Evolutionary conservation across 495 filamentous ascomycete genomes (phyloP).

Genomic region (Penicillium canariense): DNA sequence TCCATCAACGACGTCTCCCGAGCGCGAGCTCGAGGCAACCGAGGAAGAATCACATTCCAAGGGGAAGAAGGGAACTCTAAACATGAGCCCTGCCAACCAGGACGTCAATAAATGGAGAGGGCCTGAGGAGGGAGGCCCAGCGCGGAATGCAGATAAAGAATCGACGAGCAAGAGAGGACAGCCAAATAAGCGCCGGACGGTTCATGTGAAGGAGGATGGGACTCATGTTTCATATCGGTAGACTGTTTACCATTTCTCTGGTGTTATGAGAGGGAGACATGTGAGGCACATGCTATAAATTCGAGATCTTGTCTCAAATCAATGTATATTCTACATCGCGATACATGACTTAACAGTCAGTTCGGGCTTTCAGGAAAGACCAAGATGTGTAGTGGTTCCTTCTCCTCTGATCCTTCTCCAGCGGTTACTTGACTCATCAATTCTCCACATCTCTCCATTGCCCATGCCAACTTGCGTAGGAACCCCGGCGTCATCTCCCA

Average conservation of each 20-base stretch:
- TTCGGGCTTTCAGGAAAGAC: not conserved
- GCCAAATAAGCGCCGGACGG: constrained; percentile 43
- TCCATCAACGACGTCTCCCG: constrained; percentile 56
- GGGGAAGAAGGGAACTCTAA: constrained; percentile 45
- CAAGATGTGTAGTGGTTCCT: constrained; percentile 6
- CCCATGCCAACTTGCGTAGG: constrained; percentile 17
- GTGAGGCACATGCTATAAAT: not conserved
- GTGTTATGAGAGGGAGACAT: not conserved
- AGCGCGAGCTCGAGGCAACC: constrained; percentile 46
- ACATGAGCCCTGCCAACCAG: constrained; percentile 60
- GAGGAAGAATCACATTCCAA: constrained; percentile 31
- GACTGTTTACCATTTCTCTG: not conserved
- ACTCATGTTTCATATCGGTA: constrained; percentile 28
- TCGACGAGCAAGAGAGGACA: constrained; percentile 46
- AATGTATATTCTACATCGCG: not conserved
- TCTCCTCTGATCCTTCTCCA: constrained; percentile 14
- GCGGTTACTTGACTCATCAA: constrained; percentile 19
- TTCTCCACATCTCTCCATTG: constrained; percentile 16
- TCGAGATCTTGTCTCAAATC: too few relatives aligned
- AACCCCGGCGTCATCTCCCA: constrained; percentile 22
- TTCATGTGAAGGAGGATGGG: constrained; percentile 32
- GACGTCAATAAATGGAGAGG: constrained; percentile 52
- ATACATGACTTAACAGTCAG: not conserved
- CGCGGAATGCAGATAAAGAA: constrained; percentile 38
- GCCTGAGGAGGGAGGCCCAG: constrained; percentile 47